Base-by-base conservation (phyloP, 164 flowering plant genomes). In the Tetracentron sinense region DNA sequence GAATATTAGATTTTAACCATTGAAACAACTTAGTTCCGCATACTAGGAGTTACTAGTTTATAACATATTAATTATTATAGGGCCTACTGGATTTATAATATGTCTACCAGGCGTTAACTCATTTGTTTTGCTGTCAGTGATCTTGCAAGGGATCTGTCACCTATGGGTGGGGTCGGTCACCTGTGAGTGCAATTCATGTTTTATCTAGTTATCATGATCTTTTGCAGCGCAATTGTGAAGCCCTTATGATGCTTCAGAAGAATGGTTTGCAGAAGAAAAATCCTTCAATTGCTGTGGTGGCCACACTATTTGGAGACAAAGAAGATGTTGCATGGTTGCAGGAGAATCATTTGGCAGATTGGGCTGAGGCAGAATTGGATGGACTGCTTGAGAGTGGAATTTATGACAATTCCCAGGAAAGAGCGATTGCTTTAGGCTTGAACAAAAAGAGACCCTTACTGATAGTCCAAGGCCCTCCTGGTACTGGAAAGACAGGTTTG, bases 171-270 rank as follows among this genome's bases (percentile, higher is more conserved):
- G 44, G 14, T 33, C 14, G 27, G 20, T 16, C 42, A 21, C 31
- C 1, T 44, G 38, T 33, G 21, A 10, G 2, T 60, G 29, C 2
- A 17, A 60, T 30, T 51, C 50, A 58, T 50, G 29, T 54, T 35
- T 22, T 44, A 7, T 63, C 20, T 56, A 51, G 38, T 42, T 56
- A n/a, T 44, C 4, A 12, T 65, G 23, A 66, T 46, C 22, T 46
- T 69, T 60, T 74, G 63, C 85, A 88, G 96, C 86, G 96, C 38
- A 88, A 92, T 63, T 90, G 93, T 73, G 98, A 90, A 75, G 98
- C 98, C 30, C 67, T 90, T 63, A 90, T 92, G 98, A 72, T 85
- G 70, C 98, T 92, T 46, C 96, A 85, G 75, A 92, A 86, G 89
- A 78, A 81, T 69, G 96, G 96, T 44, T 75, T 92, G 70, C 91